These are phyloP conservation scores for Paratinospora sagittata DNA, from an alignment of 164 flowering plant species.

Conservation along the genomic window DNA sequence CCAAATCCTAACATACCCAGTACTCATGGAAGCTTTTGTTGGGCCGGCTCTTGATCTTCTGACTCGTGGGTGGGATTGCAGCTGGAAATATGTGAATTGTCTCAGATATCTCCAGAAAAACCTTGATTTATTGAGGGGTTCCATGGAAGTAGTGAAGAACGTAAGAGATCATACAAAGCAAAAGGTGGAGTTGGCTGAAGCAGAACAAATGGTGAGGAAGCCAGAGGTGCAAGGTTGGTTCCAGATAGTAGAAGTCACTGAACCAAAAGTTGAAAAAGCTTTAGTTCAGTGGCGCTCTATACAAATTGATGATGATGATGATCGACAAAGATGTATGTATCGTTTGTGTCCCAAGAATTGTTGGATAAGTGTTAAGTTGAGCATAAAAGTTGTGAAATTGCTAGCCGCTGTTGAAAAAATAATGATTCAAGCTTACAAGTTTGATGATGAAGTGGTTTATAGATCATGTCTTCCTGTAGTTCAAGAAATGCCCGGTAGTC, in stretches of 20 bases:
- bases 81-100: neutral
- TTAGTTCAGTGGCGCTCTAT: neutral
- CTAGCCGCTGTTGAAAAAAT: neutral
- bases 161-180: neutral
- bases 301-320: conserved; percentile 5
- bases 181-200: neutral
- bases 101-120: conserved; percentile 2
- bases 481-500: neutral
- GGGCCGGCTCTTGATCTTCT: too few species aligned
- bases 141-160: conserved; percentile 1
- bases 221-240: too few species aligned
- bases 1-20: too few species aligned
- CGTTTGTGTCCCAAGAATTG: conserved; percentile 15
- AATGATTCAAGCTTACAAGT: neutral
- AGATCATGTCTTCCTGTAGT: neutral
- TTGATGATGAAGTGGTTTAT: neutral
- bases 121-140: neutral
- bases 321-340: neutral
- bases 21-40: too few species aligned
- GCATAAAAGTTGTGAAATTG: conserved; percentile 3
- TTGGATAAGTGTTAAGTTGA: conserved; percentile 16
- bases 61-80: too few species aligned
- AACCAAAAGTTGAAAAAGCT: neutral
- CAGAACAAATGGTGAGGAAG: neutral
- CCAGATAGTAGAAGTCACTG: neutral